Percentiles rank a stretch among this genome's conserved stretches.
Conservation (phyloP, 805 yeast genomes). For the Candida koratica region DNA sequence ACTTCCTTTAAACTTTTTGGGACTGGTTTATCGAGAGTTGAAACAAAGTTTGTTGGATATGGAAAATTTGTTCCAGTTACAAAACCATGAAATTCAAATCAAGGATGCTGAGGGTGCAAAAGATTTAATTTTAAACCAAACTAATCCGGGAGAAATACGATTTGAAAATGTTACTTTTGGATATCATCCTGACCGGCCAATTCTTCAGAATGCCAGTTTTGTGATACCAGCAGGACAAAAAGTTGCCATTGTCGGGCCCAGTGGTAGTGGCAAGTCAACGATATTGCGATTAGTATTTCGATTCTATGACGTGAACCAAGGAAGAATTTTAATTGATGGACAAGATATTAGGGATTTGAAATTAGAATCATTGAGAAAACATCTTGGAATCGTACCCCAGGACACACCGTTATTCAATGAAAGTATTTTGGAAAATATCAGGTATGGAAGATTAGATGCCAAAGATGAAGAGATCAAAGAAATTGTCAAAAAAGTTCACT, state of each 20-base stretch:
- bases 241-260: slow-evolving; percentile 94
- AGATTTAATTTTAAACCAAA: slow-evolving; percentile 45
- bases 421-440: slow-evolving; percentile 77
- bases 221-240: slow-evolving; percentile 86
- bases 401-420: slow-evolving; percentile 96
- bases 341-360: slow-evolving; percentile 77
- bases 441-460: slow-evolving; percentile 78
- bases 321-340: slow-evolving; percentile 81
- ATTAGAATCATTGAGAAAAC: slow-evolving; percentile 65
- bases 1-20: slow-evolving; percentile 90
- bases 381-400: slow-evolving; percentile 93
- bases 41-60: slow-evolving; percentile 91
- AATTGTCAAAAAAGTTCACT: slow-evolving; percentile 67
- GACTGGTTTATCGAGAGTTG: slow-evolving; percentile 92
- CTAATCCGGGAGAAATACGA: slow-evolving; percentile 65
- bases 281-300: slow-evolving; percentile 78
- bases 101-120: slow-evolving; percentile 60
- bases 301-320: slow-evolving; percentile 78
- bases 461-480: slow-evolving; percentile 63
- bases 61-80: slow-evolving; percentile 90
- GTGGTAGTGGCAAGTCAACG: slow-evolving; percentile 95
- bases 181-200: slow-evolving; percentile 84
- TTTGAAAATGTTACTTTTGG: slow-evolving; percentile 94
- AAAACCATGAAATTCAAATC: slow-evolving; percentile 66
- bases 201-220: slow-evolving; percentile 74